Evolutionary conservation across 2,329 filamentous ascomycete genomes (phyloP), one percentile per base, ranked within the genome.

Genomic region (Trichothecium sympodiale): DNA sequence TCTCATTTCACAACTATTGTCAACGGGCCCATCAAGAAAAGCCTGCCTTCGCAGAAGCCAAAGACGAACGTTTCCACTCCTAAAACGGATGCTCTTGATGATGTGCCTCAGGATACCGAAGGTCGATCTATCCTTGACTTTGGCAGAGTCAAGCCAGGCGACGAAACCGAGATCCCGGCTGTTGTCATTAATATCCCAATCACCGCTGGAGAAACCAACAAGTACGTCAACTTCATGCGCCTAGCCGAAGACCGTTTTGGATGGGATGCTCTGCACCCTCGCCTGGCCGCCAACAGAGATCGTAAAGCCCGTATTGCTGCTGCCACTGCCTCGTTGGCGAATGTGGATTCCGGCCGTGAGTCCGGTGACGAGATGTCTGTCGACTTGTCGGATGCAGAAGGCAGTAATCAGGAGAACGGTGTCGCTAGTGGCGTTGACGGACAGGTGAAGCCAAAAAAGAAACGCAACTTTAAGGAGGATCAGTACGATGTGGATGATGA

Each of bases 241-340:
- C 70, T 96, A 59, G 91, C 93, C 9, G 86, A 94, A 58, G 87
- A 93, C 43, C 83, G 81, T 42, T 96, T 95, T 55, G 91, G 91
- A 17, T 94, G 89, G 69, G 87, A 93, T 42, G 91, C 89, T 1
- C 69, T 96, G 26, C 88, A 96, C 54, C 91, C 91, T 20, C 82
- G 88, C 7, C 71, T 93, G 42, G 91, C 91, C 2, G 88, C 88
- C 23, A 85, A 91, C 44, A 80, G 84, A 43, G 86, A 93, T 48
- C 81, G 86, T 37, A 80, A 94, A 47, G 82, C 86, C 14, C 81
- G 87, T 38, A 88, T 95, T 36, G 87, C 85, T 5, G 87, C 86
- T 4, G 87, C 86, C 1, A 81, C 84, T n/a, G 85, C 85, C 2
- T 85, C 83, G 1, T 60, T 95, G 9, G 88, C 94, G 53, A 78